A percentile compares a stretch with the other conserved stretches of the same genome.
Evolutionary conservation across 257 asterid genomes (phyloP).

Genomic region (Plantago elongata): DNA sequence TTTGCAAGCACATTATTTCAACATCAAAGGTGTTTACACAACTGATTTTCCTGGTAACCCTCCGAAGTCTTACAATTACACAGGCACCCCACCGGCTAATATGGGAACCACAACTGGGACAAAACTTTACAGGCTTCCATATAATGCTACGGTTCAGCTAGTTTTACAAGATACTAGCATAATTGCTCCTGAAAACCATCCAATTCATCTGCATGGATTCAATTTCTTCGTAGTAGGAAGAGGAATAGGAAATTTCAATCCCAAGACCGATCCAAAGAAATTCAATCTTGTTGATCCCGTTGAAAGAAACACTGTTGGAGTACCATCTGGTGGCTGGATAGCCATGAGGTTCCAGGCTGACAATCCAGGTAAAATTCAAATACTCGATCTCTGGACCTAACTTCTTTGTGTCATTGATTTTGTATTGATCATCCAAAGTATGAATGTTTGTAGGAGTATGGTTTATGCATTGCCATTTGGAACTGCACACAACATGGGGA

Average conservation of each 20-base stretch:
- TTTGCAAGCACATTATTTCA: constrained; percentile 50
- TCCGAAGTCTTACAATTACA: constrained; percentile 37
- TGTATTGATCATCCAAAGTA: neutral
- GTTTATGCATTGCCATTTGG: constrained; percentile 97
- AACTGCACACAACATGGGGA: constrained; percentile 92
- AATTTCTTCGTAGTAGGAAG: constrained; percentile 55
- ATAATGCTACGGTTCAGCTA: constrained; percentile 46
- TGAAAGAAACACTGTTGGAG: constrained; percentile 62
- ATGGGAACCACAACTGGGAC: constrained; percentile 36
- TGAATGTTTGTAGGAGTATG: constrained; percentile 54
- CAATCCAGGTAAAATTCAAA: constrained; percentile 44
- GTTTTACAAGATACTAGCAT: constrained; percentile 57
- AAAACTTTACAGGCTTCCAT: constrained; percentile 43
- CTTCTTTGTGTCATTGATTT: too few relatives aligned
- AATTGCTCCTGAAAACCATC: constrained; percentile 54
- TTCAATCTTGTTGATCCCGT: constrained; percentile 61
- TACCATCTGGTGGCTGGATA: constrained; percentile 71
- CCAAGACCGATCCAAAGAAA: constrained; percentile 38
- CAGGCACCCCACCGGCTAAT: constrained; percentile 37
- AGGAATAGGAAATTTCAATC: constrained; percentile 49
- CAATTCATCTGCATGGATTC: constrained; percentile 60
- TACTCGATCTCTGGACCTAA: too few relatives aligned
- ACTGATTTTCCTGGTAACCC: constrained; percentile 59
- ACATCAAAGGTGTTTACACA: constrained; percentile 51
- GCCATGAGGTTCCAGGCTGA: constrained; percentile 60